Base-by-base conservation (phyloP, 2,329 filamentous ascomycete genomes). In the Acarospora socialis region DNA sequence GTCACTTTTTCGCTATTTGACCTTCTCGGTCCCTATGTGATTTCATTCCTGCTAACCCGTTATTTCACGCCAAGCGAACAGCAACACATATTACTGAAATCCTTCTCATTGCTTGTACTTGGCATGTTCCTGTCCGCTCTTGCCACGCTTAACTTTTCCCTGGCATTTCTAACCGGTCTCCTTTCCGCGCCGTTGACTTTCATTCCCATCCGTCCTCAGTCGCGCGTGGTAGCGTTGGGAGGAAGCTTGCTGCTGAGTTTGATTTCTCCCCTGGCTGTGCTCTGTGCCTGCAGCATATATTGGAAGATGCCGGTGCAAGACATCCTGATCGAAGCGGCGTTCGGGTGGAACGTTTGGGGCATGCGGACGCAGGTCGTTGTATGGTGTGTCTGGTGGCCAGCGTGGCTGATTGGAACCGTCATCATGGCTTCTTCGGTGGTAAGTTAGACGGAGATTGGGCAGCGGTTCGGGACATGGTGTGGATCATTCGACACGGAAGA, bases 341-440 rank as follows among this genome's bases (percentile, higher is more conserved):
- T 90, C 51, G 84, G 81, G 0, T 93, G 84, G 84, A 70, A 82
- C 48, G 74, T 93, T 8, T 84, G 78, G 72, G 82, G 83, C 2
- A 73, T 90, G 68, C 92, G 84, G 61, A 92, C 84, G 2, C 77
- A 81, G 37, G 73, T 93, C 12, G 73, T 92, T 7, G 68, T 93
- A n/a, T 93, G 84, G 81, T 80, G 83, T 51, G 75, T 93, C 25
- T 94, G 86, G 86, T 90, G 83, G 79, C 86, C 86, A 1, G 83
- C 82, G 5, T 94, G 86, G 86, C 54, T 90, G 21, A 68, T 75
- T 5, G 80, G 61, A 4, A 16, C 26, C 14, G 16, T 29, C n/a
- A n/a, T n/a, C n/a, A n/a, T n/a, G n/a, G n/a, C n/a, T n/a, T n/a
- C n/a, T n/a, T n/a, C n/a, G n/a, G n/a, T n/a, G n/a, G n/a, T n/a